Conservation (phyloP, 495 filamentous ascomycete genomes). For the Xylaria curta region DNA sequence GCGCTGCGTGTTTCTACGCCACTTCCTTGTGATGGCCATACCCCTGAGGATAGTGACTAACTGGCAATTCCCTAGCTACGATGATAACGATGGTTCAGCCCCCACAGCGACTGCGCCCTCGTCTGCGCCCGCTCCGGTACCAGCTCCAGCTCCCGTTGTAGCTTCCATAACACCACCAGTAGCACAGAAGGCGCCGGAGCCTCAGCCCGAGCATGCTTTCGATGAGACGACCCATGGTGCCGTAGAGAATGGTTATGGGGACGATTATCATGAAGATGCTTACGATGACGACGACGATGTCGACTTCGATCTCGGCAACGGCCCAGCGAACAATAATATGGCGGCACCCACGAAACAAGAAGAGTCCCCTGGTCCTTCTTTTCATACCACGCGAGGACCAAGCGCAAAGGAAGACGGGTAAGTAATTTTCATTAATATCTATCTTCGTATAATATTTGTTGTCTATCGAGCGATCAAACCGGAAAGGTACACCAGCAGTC, state of each 20-base stretch:
- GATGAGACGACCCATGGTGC: conserved; percentile 37
- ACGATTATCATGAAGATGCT: conserved; percentile 63
- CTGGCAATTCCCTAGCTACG: conserved; percentile 66
- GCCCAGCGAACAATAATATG: conserved; percentile 38
- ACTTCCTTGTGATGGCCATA: background rate
- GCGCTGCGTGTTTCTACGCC: background rate
- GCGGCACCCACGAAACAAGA: conserved; percentile 47
- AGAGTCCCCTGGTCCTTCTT: conserved; percentile 33
- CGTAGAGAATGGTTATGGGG: conserved; percentile 56
- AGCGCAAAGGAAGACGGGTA: conserved; percentile 98
- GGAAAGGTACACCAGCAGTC: conserved; percentile 4
- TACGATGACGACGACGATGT: conserved; percentile 67
- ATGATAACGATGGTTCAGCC: conserved; percentile 71
- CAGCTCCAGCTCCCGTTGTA: conserved; percentile 25
- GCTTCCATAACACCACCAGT: conserved; percentile 27
- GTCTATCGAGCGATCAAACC: background rate
- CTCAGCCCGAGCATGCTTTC: conserved; percentile 30
- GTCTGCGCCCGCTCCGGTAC: conserved; percentile 32
- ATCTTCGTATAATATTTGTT: conserved; percentile 28
- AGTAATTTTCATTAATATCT: conserved; percentile 59
- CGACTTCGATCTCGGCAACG: conserved; percentile 62
- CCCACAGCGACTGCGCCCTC: conserved; percentile 43
- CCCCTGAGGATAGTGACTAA: background rate
- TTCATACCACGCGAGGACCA: conserved; percentile 55
- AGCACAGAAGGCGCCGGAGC: conserved; percentile 27